Percentiles rank a stretch among this genome's conserved stretches.
These are phyloP conservation scores for Picocystis sp. DNA, from an alignment of 163 green algal genomes.

Conservation along the genomic window DNA sequence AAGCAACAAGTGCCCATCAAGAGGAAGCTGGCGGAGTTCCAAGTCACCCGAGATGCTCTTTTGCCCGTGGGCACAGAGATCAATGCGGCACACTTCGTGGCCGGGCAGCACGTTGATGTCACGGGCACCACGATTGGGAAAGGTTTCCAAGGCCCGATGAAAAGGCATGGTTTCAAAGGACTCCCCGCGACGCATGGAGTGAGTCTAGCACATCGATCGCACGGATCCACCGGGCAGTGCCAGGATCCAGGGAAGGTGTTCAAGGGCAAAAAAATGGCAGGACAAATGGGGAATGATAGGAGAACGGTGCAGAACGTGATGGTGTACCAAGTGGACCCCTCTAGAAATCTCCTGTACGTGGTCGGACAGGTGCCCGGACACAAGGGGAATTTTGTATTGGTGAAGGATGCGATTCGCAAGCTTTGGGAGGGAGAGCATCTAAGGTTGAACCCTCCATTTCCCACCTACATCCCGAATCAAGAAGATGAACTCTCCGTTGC, in stretches of 20 bases:
- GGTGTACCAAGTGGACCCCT: slow-evolving; percentile 81
- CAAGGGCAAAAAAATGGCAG: slow-evolving; percentile 96
- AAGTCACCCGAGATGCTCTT: slow-evolving; percentile 39
- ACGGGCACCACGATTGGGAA: slow-evolving; percentile 76
- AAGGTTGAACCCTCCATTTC: no score
- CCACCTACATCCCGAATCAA: no score
- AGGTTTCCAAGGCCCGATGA: slow-evolving; percentile 93
- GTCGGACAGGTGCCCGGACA: slow-evolving; percentile 80
- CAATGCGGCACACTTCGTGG: slow-evolving; percentile 61
- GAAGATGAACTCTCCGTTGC: no score
- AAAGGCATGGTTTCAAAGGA: slow-evolving; percentile 76
- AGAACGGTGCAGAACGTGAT: slow-evolving; percentile 63
- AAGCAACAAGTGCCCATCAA: slow-evolving; percentile 49
- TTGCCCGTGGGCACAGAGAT: slow-evolving; percentile 66
- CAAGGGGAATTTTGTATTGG: slow-evolving; percentile 53
- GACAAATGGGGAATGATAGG: slow-evolving; percentile 66
- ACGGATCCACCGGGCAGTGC: slow-evolving; percentile 55
- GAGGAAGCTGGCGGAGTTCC: slow-evolving; percentile 43
- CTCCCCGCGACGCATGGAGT: slow-evolving; percentile 71
- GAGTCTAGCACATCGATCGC: slow-evolving; percentile 53
- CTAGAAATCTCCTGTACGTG: slow-evolving; percentile 84
- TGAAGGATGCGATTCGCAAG: slow-evolving; percentile 56
- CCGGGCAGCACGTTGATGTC: slow-evolving; percentile 88
- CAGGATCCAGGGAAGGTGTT: slow-evolving; percentile 73
- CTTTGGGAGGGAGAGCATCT: no score